Conservation (phyloP, 2,329 filamentous ascomycete species). For the Penicillium verrucosum region DNA sequence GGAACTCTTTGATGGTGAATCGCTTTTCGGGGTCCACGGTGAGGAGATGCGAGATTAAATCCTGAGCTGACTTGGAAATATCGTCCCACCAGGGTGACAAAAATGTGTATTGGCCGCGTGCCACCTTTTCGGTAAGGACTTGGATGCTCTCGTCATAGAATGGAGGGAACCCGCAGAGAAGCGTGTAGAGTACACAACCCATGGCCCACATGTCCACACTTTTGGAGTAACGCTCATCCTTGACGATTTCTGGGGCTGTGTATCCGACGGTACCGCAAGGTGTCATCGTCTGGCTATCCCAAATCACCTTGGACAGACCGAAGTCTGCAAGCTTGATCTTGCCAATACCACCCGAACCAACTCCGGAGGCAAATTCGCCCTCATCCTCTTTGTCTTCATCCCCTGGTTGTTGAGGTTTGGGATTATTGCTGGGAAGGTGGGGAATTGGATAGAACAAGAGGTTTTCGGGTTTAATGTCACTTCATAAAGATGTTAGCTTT, state of each 20-base stretch:
- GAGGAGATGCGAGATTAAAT: conserved; percentile 87
- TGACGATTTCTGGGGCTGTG: conserved; percentile 96
- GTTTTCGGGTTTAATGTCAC: conserved; percentile 89
- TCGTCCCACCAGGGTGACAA: conserved; percentile 99
- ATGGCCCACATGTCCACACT: conserved; percentile 99
- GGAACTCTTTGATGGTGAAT: conserved; percentile 88
- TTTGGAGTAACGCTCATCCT: conserved; percentile 97
- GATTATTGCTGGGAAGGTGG: conserved; percentile 73
- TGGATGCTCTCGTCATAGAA: conserved; percentile 99
- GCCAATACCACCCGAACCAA: conserved; percentile 86
- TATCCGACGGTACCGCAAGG: conserved; percentile 99
- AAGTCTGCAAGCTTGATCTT: conserved; percentile 98
- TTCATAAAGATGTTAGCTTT: conserved; percentile 16
- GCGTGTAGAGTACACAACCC: conserved; percentile 92
- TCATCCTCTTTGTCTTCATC: conserved; percentile 98
- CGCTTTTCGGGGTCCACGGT: conserved; percentile 94
- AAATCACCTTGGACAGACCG: conserved; percentile 94
- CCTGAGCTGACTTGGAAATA: conserved; percentile 90
- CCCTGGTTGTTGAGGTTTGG: conserved; percentile 76
- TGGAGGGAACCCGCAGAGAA: conserved; percentile 94
- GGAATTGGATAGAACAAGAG: conserved; percentile 87
- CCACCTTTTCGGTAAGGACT: conserved; percentile 94
- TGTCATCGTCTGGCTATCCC: conserved; percentile 98
- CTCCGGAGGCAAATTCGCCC: conserved; percentile 80
- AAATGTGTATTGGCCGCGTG: conserved; percentile 94